phyloP scores from a whole-genome alignment of 169 alveolate species.

The Toxoplasma gondii region DNA sequence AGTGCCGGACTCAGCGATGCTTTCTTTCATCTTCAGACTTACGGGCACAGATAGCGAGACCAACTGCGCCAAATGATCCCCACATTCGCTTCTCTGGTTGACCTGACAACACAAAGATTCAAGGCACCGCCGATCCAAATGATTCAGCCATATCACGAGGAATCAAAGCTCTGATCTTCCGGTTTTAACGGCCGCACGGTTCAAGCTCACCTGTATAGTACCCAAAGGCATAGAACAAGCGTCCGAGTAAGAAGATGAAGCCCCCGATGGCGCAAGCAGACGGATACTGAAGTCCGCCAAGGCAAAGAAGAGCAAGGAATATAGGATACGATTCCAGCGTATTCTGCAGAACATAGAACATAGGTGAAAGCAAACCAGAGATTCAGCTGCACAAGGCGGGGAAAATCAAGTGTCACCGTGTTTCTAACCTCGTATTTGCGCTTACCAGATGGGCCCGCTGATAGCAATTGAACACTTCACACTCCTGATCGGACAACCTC shows the following conservation, averaged over 20 bases:
- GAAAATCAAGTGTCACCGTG: background rate
- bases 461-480: constrained; percentile 54
- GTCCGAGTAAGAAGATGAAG: constrained; percentile 27
- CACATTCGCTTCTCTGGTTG: constrained; percentile 27
- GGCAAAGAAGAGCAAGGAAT: constrained; percentile 12
- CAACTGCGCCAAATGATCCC: constrained; percentile 14
- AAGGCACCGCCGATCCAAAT: background rate
- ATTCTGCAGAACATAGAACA: constrained; percentile 25
- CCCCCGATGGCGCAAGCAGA: constrained; percentile 38
- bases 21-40: background rate
- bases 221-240: constrained; percentile 48
- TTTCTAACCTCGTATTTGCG: background rate
- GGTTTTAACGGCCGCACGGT: background rate
- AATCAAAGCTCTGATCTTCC: background rate
- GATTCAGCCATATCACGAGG: background rate
- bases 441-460: constrained; percentile 51
- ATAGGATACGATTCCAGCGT: constrained; percentile 31
- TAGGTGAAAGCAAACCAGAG: background rate
- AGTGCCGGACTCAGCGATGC: background rate
- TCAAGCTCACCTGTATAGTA: constrained; percentile 44
- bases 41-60: constrained; percentile 11
- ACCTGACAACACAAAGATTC: background rate
- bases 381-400: background rate
- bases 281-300: constrained; percentile 44
- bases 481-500: constrained; percentile 44